Percentiles rank a stretch among this genome's conserved stretches.
These are phyloP conservation scores for Pseudozyma hubeiensis DNA, from an alignment of 1,284 basidiomycete species.

Conservation along the genomic window DNA sequence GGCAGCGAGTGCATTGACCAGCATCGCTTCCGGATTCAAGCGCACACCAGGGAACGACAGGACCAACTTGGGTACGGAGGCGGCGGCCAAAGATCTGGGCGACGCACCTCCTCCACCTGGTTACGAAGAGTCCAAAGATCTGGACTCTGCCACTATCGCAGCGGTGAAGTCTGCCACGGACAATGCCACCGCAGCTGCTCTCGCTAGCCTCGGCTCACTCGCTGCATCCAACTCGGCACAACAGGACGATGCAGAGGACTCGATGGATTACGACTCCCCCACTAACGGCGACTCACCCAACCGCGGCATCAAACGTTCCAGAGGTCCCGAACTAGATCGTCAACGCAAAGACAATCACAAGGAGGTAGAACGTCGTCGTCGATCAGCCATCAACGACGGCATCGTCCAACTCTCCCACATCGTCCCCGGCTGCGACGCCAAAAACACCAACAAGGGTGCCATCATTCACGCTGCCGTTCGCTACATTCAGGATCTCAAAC, in stretches of 20 bases:
- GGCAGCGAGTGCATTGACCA: conserved; percentile 59
- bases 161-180: conserved; percentile 46
- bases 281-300: conserved; percentile 11
- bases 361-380: conserved; percentile 92
- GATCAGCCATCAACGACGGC: conserved; percentile 94
- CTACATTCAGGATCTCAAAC: conserved; percentile 89
- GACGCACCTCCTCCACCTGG: conserved; percentile 47
- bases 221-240: conserved; percentile 27
- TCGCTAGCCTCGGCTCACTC: conserved; percentile 58
- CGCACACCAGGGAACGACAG: conserved; percentile 30
- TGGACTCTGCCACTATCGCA: conserved; percentile 24
- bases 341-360: conserved; percentile 72
- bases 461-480: conserved; percentile 84
- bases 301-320: conserved; percentile 35
- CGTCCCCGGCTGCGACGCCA: conserved; percentile 82
- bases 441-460: conserved; percentile 81
- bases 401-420: conserved; percentile 91
- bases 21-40: conserved; percentile 60
- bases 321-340: conserved; percentile 60
- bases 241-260: conserved; percentile 19
- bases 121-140: conserved; percentile 17
- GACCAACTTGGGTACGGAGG: conserved; percentile 6
- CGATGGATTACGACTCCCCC: conserved; percentile 20
- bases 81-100: conserved; percentile 14
- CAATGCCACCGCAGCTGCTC: conserved; percentile 57